Conservation (phyloP, 2,329 filamentous ascomycete species). For the Diplodia seriata region DNA sequence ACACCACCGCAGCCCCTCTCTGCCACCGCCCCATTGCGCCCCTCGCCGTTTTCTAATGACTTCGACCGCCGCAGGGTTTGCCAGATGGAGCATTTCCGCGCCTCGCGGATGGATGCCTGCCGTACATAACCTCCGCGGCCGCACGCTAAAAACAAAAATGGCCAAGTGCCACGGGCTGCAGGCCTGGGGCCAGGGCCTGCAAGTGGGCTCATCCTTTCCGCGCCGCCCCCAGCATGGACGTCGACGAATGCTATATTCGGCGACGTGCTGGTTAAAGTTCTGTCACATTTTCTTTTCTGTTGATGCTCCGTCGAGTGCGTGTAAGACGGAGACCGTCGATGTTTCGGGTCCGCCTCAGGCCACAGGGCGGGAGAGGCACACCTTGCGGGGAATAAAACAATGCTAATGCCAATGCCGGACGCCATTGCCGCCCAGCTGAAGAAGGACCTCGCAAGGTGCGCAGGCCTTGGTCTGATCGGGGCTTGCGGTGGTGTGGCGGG, state of each 20-base stretch:
- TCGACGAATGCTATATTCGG: constrained; percentile 13
- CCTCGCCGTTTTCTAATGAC: neutral
- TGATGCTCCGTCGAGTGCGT: constrained; percentile 14
- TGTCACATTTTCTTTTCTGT: constrained; percentile 15
- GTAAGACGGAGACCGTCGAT: constrained; percentile 29
- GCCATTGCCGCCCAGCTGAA: constrained; percentile 17
- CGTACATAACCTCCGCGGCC: neutral
- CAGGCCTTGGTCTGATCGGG: neutral
- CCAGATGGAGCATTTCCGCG: constrained; percentile 24
- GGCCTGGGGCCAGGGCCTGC: constrained; percentile 36
- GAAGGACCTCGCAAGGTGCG: neutral
- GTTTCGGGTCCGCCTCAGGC: constrained; percentile 31
- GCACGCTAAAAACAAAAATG: constrained; percentile 18
- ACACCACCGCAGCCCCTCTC: constrained; percentile 9
- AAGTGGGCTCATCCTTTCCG: constrained; percentile 45
- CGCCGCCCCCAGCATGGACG: neutral
- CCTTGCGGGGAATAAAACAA: constrained; percentile 6
- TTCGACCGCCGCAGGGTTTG: constrained; percentile 1
- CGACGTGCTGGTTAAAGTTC: constrained; percentile 27
- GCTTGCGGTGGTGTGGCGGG: too few relatives aligned
- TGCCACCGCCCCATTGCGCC: neutral
- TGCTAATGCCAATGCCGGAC: constrained; percentile 16
- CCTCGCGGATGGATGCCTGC: constrained; percentile 25
- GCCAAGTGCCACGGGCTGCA: constrained; percentile 33
- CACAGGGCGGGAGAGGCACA: constrained; percentile 21